A percentile compares a stretch with the other conserved stretches of the same genome.
These are phyloP conservation scores for Cyberlindnera japonica DNA, from an alignment of 805 yeast species.

Conservation along the genomic window DNA sequence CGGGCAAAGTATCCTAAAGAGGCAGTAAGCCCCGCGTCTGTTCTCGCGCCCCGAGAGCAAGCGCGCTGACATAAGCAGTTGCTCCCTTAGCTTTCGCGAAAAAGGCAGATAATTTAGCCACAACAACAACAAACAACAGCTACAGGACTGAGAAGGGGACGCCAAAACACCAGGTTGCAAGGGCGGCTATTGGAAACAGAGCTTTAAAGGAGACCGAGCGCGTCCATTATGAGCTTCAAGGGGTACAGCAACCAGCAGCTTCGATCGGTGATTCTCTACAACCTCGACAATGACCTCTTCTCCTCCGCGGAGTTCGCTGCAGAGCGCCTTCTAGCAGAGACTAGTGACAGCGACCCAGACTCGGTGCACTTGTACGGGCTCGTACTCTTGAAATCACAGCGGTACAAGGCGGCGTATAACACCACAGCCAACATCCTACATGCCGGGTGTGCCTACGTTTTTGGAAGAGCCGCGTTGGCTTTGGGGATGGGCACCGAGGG, in stretches of 20 bases:
- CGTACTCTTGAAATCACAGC: slow-evolving; percentile 54
- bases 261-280: slow-evolving; percentile 60
- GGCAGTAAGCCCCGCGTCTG: too few relatives aligned
- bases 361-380: slow-evolving; percentile 68
- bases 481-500: slow-evolving; percentile 61
- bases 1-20: too few relatives aligned
- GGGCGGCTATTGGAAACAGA: slow-evolving; percentile 2
- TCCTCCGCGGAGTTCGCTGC: slow-evolving; percentile 82
- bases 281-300: slow-evolving; percentile 64
- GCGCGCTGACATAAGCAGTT: too few relatives aligned
- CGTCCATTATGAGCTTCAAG: slow-evolving; percentile 17
- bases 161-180: too few relatives aligned
- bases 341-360: slow-evolving; percentile 39
- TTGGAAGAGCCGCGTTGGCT: slow-evolving; percentile 61
- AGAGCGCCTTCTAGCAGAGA: slow-evolving; percentile 72
- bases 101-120: too few relatives aligned
- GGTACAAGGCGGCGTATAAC: slow-evolving; percentile 61
- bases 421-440: slow-evolving; percentile 46
- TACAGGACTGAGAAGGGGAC: too few relatives aligned
- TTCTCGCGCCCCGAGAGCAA: too few relatives aligned
- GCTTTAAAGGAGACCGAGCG: too few relatives aligned
- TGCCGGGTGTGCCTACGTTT: slow-evolving; percentile 73
- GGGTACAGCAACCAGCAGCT: slow-evolving; percentile 38
- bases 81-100: too few relatives aligned
- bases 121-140: too few relatives aligned